Conservation (phyloP, 2,329 filamentous ascomycete genomes). For the Scedosporium minutisporum region DNA sequence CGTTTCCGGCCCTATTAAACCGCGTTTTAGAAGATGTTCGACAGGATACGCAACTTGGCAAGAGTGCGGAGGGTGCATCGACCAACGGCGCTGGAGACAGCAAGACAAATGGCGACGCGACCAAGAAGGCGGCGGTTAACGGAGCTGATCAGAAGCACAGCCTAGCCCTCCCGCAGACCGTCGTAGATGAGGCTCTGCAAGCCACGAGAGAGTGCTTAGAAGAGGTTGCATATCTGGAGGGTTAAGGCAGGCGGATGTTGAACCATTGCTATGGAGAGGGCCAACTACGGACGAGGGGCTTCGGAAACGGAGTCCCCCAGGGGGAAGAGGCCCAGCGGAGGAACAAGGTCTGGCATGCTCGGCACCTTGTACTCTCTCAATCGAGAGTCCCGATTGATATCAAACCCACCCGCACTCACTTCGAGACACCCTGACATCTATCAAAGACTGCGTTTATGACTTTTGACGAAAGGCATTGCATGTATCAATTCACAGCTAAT, state of each 20-base stretch:
- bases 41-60: slow-evolving; percentile 30
- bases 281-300: neutral
- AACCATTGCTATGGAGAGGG: neutral
- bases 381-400: neutral
- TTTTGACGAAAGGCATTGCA: neutral
- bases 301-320: neutral
- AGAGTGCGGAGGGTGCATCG: slow-evolving; percentile 12
- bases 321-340: neutral
- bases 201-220: slow-evolving; percentile 50
- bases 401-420: neutral
- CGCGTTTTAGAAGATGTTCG: slow-evolving; percentile 54
- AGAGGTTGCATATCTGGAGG: slow-evolving; percentile 8
- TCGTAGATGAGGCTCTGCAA: slow-evolving; percentile 52
- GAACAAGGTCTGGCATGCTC: neutral
- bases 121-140: slow-evolving; percentile 13
- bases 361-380: neutral
- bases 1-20: slow-evolving; percentile 50
- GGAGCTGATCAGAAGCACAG: slow-evolving; percentile 18
- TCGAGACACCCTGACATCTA: neutral
- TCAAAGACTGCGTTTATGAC: neutral
- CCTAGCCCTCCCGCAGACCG: slow-evolving; percentile 47
- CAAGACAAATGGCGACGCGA: slow-evolving; percentile 9
- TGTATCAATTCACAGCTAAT: neutral
- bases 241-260: neutral
- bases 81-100: neutral